These are phyloP conservation scores for Sphaerosporella brunnea DNA, from an alignment of 495 filamentous ascomycete species.

Conservation along the genomic window DNA sequence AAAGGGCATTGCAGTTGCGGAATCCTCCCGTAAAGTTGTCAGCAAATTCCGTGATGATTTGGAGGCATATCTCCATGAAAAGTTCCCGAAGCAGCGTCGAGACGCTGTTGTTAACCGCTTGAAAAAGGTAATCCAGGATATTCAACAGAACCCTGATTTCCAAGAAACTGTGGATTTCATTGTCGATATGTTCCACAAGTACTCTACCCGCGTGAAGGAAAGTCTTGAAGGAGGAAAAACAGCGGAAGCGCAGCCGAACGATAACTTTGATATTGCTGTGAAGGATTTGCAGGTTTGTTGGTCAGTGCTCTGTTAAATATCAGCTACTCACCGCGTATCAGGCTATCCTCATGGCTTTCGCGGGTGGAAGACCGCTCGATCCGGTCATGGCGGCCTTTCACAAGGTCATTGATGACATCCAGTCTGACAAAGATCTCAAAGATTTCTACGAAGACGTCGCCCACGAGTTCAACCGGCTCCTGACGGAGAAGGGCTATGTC, in stretches of 20 bases:
- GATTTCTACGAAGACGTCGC: slow-evolving; percentile 15
- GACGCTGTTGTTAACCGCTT: slow-evolving; percentile 23
- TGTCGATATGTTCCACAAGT: slow-evolving; percentile 14
- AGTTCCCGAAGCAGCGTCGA: slow-evolving; percentile 24
- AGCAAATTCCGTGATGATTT: slow-evolving; percentile 18
- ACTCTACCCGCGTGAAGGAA: slow-evolving; percentile 9
- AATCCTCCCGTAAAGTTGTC: slow-evolving; percentile 7
- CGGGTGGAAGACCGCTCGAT: slow-evolving; percentile 18
- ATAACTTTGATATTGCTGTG: slow-evolving; percentile 21
- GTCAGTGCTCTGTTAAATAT: too few species aligned
- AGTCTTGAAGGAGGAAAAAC: slow-evolving; percentile 12
- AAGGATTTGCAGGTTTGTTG: slow-evolving; percentile 19
- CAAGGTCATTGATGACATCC: slow-evolving; percentile 18
- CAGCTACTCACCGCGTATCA: too few species aligned
- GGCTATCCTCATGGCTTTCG: slow-evolving; percentile 24
- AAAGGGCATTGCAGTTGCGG: slow-evolving; percentile 13
- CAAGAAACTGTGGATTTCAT: slow-evolving; percentile 23
- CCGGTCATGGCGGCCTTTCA: slow-evolving; percentile 13
- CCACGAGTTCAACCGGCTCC: slow-evolving; percentile 14
- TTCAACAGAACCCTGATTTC: slow-evolving; percentile 21
- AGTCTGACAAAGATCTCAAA: slow-evolving; percentile 20
- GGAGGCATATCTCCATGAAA: slow-evolving; percentile 23
- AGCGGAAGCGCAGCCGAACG: slow-evolving; percentile 11
- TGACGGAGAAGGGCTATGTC: slow-evolving; percentile 18
- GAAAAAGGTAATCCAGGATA: slow-evolving; percentile 16